Evolutionary conservation across 495 filamentous ascomycete species (phyloP).

Genomic region (Neurospora discreta): DNA sequence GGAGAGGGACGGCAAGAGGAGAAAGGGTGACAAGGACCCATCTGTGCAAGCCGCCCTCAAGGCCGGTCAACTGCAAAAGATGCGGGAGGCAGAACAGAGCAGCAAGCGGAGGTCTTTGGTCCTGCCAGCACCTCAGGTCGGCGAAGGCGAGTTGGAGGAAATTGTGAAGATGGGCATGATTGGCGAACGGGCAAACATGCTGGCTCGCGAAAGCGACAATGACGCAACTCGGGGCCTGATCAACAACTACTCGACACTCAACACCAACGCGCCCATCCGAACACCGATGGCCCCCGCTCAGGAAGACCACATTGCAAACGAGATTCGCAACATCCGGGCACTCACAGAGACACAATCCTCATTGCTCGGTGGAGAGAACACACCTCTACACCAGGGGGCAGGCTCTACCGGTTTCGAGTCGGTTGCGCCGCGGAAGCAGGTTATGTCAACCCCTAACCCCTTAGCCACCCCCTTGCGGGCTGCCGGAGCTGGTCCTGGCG

Average conservation of each 20-base stretch:
- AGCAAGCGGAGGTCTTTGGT: slow-evolving; percentile 75
- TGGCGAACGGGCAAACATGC: slow-evolving; percentile 71
- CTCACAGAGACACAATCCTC: slow-evolving; percentile 94
- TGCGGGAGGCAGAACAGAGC: slow-evolving; percentile 91
- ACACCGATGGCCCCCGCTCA: slow-evolving; percentile 84
- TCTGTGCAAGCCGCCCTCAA: slow-evolving; percentile 81
- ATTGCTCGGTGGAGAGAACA: slow-evolving; percentile 87
- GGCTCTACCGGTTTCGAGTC: slow-evolving; percentile 85
- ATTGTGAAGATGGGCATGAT: slow-evolving; percentile 98
- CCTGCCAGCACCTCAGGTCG: slow-evolving; percentile 81
- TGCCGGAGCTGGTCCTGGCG: slow-evolving; percentile 54
- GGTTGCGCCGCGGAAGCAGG: slow-evolving; percentile 66
- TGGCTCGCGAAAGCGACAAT: slow-evolving; percentile 70
- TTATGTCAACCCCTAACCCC: slow-evolving; percentile 84
- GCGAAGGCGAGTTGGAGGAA: slow-evolving; percentile 86
- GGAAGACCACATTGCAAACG: slow-evolving; percentile 91
- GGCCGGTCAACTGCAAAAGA: slow-evolving; percentile 90
- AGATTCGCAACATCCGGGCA: slow-evolving; percentile 88
- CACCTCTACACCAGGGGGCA: slow-evolving; percentile 68
- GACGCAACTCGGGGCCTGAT: slow-evolving; percentile 77
- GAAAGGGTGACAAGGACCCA: slow-evolving; percentile 75
- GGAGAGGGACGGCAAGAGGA: slow-evolving; percentile 69
- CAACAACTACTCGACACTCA: slow-evolving; percentile 71
- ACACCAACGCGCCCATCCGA: slow-evolving; percentile 76
- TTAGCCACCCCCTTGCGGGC: slow-evolving; percentile 82